Base-by-base conservation (phyloP, 2,329 filamentous ascomycete genomes). In the Nothomitra cinnamomea region DNA sequence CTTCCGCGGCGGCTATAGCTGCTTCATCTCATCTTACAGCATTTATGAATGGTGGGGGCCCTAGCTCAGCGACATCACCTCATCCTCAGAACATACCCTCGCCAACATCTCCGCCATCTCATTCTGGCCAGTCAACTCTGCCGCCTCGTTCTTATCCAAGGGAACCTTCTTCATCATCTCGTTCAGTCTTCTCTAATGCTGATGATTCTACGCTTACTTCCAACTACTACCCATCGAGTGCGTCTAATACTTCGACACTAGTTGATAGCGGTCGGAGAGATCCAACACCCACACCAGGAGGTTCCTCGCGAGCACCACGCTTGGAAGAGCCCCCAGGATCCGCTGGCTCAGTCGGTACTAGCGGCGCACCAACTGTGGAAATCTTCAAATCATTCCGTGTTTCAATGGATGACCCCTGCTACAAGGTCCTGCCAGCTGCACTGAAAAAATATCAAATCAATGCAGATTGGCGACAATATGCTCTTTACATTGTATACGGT, bases 321-420 rank as follows among this genome's bases (percentile, higher is more conserved):
- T 28, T 17, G 32, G 45, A 49, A 6, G 45, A 49, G 45, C 53
- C 24, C 24, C 51, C 57, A 5, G 42, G 56, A 2, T 57, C 56
- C 17, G 41, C 42, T 10, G 49, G 52, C 2, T 54, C 28, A 32
- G 28, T 32, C 28, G 28, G 28, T 32, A 32, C 28, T 32, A 32
- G 48, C n/a, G 22, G 51, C 24, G 55, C 41, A 54, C 57, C 24
- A 50, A 55, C 24, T 36, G 89, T 95, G 56, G 92, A 98, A 67
- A 95, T 98, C 56, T 96, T 96, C 80, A 98, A 98, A 67, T 94
- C 87, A 1, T 98, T 98, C 77, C 83, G 90, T 40, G 92, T 98
- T 57, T 92, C 86, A 65, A 94, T 96, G 78, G 92, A 98, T 60
- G 92, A 98, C 63, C 92, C 92, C 2, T 98, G 92, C 70, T 85